Percentiles rank a stretch among this genome's conserved stretches.
Conservation (phyloP, 441 rosid genomes). For the Hura crepitans region DNA sequence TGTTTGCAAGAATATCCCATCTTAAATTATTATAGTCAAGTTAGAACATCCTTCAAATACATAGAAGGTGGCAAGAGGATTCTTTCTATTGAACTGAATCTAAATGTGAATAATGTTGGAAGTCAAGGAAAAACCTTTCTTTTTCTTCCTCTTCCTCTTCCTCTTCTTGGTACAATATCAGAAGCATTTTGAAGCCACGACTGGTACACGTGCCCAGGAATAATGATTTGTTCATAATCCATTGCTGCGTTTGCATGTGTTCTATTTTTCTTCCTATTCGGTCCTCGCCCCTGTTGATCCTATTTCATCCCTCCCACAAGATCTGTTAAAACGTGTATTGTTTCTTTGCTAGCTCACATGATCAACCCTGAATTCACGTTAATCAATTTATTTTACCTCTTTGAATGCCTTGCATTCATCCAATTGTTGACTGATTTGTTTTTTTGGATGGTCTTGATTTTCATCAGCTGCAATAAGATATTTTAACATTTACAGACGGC, state of each 20-base stretch:
- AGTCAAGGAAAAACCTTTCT: conserved; percentile 45
- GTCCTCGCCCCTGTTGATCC: conserved; percentile 40
- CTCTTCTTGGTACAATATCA: conserved; percentile 46
- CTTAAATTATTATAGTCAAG: background rate
- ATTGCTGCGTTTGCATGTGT: conserved; percentile 34
- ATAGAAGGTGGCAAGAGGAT: background rate
- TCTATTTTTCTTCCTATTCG: conserved; percentile 44
- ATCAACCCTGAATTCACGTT: background rate
- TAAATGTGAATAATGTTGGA: background rate
- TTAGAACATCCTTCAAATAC: background rate
- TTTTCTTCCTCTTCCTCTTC: conserved; percentile 52
- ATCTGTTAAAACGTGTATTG: conserved; percentile 10
- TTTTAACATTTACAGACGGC: too few relatives aligned
- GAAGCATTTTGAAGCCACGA: conserved; percentile 74
- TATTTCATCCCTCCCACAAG: conserved; percentile 33
- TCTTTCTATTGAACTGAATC: background rate
- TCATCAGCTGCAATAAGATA: too few relatives aligned
- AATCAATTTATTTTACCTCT: too few relatives aligned
- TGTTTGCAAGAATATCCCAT: background rate
- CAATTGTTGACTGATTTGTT: too few relatives aligned
- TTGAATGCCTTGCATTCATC: too few relatives aligned
- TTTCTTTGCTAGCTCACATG: background rate
- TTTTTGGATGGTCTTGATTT: too few relatives aligned
- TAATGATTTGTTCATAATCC: conserved; percentile 71
- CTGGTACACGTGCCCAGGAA: conserved; percentile 62